Conservation (phyloP, 1,284 basidiomycete species). For the Cystobasidium slooffiae region DNA sequence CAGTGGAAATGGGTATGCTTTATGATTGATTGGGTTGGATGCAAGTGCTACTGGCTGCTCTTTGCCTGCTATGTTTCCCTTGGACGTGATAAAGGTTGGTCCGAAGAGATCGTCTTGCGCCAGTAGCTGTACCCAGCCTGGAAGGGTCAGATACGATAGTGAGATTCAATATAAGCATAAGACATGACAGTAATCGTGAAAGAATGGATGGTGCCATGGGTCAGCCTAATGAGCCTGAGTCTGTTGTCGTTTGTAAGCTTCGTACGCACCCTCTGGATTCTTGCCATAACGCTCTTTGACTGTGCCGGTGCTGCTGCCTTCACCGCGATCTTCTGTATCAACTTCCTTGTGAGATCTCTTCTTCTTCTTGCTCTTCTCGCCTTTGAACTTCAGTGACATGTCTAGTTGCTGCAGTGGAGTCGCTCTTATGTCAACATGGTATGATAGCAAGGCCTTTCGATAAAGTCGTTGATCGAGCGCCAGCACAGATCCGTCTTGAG, state of each 20-base stretch:
- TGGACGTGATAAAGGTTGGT: slow-evolving; percentile 77
- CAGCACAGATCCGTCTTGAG: too few species aligned
- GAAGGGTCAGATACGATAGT: neutral
- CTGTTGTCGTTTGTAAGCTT: slow-evolving; percentile 47
- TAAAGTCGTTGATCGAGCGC: neutral
- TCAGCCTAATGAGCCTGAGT: neutral
- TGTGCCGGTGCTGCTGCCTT: slow-evolving; percentile 60
- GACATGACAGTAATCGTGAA: neutral
- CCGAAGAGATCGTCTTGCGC: slow-evolving; percentile 74
- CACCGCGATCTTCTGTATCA: slow-evolving; percentile 60
- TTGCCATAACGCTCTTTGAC: slow-evolving; percentile 61
- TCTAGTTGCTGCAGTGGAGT: neutral
- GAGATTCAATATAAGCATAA: neutral
- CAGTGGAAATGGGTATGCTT: slow-evolving; percentile 64
- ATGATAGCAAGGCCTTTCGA: neutral
- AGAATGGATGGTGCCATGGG: slow-evolving; percentile 7
- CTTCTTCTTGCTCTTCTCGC: slow-evolving; percentile 82
- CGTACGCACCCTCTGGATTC: slow-evolving; percentile 57
- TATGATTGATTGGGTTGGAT: slow-evolving; percentile 74
- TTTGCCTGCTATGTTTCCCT: slow-evolving; percentile 64
- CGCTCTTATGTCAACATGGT: neutral
- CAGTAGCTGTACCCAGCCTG: slow-evolving; percentile 76
- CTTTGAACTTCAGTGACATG: slow-evolving; percentile 72
- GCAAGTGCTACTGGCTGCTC: slow-evolving; percentile 70
- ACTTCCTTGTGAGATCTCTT: slow-evolving; percentile 66